Percentiles rank a stretch among this genome's conserved stretches.
Evolutionary conservation across 176 grass and related monocot species (phyloP).

Genomic region (Secale cereale): DNA sequence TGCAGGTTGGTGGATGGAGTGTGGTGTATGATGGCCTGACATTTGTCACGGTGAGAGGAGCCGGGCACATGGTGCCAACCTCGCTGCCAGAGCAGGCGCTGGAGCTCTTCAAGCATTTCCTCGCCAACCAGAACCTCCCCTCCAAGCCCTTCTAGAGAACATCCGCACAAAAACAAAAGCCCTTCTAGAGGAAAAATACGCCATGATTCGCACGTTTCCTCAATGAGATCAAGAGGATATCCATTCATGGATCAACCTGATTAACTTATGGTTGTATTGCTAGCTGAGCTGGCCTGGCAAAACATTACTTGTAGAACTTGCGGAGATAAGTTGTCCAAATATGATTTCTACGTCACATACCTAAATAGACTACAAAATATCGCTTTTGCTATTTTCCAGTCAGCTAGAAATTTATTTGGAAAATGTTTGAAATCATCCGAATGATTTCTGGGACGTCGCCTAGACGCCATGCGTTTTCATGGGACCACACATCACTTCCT

Average conservation of each 20-base stretch:
- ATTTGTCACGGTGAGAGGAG: conserved; percentile 49
- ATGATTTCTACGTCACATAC: too few species aligned
- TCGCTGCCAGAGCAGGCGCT: conserved; percentile 11
- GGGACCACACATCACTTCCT: too few species aligned
- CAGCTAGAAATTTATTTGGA: too few species aligned
- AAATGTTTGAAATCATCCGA: too few species aligned
- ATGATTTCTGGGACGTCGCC: too few species aligned
- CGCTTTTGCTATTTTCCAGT: too few species aligned
- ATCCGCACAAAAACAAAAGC: too few species aligned
- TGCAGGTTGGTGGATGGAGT: conserved; percentile 60
- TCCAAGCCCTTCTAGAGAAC: conserved; percentile 31
- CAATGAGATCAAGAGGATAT: not conserved
- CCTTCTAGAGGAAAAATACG: not conserved
- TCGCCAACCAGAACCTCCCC: conserved; percentile 31
- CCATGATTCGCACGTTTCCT: not conserved
- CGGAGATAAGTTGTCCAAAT: not conserved
- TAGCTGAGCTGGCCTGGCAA: not conserved
- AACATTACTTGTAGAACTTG: not conserved
- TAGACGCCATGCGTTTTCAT: too few species aligned
- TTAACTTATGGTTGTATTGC: too few species aligned
- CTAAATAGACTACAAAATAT: too few species aligned
- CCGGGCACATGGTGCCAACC: conserved; percentile 42
- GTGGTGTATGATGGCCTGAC: conserved; percentile 49
- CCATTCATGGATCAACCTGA: too few species aligned
- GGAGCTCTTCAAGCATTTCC: conserved; percentile 35